A percentile compares a stretch with the other conserved stretches of the same genome.
phyloP scores from a whole-genome alignment of 495 filamentous ascomycete genomes.

The Xylaria castorea region DNA sequence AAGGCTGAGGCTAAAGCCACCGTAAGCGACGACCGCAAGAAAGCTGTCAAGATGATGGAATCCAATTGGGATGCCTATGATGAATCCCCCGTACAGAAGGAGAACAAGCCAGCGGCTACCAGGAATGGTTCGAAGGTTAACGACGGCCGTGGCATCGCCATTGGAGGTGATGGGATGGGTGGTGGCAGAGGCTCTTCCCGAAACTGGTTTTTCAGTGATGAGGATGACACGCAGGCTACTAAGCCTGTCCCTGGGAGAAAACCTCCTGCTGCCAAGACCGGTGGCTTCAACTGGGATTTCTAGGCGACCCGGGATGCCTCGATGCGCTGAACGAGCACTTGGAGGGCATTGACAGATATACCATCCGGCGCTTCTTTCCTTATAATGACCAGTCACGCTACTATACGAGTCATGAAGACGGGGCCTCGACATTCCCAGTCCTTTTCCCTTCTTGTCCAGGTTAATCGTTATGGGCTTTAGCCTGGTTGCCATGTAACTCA shows the following conservation, averaged over 20 bases:
- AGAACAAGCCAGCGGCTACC: constrained; percentile 46
- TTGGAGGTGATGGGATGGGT: constrained; percentile 77
- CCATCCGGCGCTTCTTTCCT: constrained; percentile 9
- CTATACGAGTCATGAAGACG: constrained; percentile 44
- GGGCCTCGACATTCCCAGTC: neutral
- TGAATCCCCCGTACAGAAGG: constrained; percentile 61
- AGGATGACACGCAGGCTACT: constrained; percentile 47
- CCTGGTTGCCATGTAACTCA: constrained; percentile 5
- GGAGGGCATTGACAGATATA: neutral
- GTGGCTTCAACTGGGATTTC: constrained; percentile 63
- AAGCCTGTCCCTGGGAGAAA: constrained; percentile 47
- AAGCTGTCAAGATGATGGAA: constrained; percentile 72
- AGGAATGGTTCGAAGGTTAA: constrained; percentile 38
- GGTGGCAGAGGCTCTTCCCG: constrained; percentile 66
- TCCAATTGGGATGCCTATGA: constrained; percentile 70
- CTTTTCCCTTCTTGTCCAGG: neutral
- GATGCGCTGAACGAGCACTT: constrained; percentile 36
- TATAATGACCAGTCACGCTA: constrained; percentile 32
- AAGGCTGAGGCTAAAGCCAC: constrained; percentile 34
- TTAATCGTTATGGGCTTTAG: neutral
- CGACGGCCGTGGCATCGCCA: constrained; percentile 59
- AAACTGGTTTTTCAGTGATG: constrained; percentile 67
- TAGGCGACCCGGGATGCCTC: constrained; percentile 46
- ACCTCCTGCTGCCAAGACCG: constrained; percentile 40
- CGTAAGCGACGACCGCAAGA: constrained; percentile 59